Evolutionary conservation across 2,329 filamentous ascomycete species (phyloP).

Genomic region (Trichoderma sp.): DNA sequence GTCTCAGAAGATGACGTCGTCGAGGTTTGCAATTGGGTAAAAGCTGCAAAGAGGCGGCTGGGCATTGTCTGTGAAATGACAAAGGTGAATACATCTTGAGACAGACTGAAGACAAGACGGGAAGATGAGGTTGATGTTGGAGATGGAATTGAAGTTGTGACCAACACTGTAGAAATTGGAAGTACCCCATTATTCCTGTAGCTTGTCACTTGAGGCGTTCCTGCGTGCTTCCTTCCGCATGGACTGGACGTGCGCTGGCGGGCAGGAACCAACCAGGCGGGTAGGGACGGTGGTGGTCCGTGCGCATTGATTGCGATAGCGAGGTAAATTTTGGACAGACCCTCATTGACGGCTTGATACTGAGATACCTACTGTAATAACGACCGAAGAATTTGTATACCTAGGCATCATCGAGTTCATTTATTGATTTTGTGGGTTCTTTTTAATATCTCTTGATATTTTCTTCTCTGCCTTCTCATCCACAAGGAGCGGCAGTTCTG

Average conservation of each 20-base stretch:
- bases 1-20: neutral
- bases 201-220: conserved; percentile 10
- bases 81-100: neutral
- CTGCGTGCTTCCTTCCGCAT: neutral
- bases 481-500: neutral
- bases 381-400: neutral
- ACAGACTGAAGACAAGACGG: neutral
- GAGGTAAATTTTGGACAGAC: conserved; percentile 17
- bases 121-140: neutral
- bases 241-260: neutral
- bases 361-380: neutral
- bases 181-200: conserved; percentile 8
- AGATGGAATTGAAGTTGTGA: neutral
- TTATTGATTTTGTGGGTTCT: neutral
- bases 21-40: neutral
- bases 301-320: conserved; percentile 17
- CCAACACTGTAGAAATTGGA: neutral
- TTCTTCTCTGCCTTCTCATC: neutral
- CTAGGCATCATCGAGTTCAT: neutral
- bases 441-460: neutral
- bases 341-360: neutral
- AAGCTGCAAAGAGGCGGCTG: neutral
- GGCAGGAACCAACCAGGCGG: neutral
- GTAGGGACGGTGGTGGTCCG: conserved; percentile 10
- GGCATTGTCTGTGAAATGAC: neutral